Percentiles rank a stretch among this genome's conserved stretches.
Conservation (phyloP, 1,284 basidiomycete species). For the Microbotryum violaceum region DNA sequence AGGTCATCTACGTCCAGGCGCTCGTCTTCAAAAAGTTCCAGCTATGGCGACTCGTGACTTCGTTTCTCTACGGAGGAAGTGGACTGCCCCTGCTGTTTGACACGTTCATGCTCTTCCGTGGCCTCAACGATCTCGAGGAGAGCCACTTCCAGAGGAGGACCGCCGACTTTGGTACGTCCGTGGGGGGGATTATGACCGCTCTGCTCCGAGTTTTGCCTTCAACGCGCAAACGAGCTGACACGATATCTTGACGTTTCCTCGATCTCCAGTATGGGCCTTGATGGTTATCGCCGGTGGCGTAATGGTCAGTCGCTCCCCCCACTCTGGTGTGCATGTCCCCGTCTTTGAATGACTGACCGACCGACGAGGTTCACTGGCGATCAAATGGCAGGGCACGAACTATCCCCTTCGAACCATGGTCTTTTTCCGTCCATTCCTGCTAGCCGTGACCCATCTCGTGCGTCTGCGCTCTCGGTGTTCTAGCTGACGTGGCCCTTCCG, state of each 20-base stretch:
- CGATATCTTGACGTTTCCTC: not conserved
- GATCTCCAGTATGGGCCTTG: slow-evolving; percentile 32
- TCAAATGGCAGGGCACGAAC: slow-evolving; percentile 49
- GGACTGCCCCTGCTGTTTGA: slow-evolving; percentile 63
- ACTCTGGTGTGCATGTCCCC: not conserved
- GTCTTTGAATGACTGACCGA: too few species aligned
- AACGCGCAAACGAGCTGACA: not conserved
- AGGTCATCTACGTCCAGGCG: slow-evolving; percentile 47
- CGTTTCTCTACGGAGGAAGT: slow-evolving; percentile 64
- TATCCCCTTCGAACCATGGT: slow-evolving; percentile 55
- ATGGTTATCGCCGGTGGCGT: slow-evolving; percentile 51
- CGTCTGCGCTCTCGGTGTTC: not conserved
- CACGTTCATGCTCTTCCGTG: slow-evolving; percentile 65
- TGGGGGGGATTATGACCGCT: not conserved
- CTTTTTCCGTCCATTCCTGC: slow-evolving; percentile 60
- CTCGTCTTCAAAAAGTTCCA: slow-evolving; percentile 39
- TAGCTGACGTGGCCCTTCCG: not conserved
- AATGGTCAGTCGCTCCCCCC: slow-evolving; percentile 48
- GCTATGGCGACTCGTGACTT: slow-evolving; percentile 68
- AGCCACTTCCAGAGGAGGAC: slow-evolving; percentile 54
- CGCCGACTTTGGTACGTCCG: slow-evolving; percentile 65
- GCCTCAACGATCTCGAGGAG: slow-evolving; percentile 56
- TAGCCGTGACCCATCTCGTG: slow-evolving; percentile 58
- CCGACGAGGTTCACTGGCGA: too few species aligned
- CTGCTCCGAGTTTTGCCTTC: not conserved